Percentiles rank a stretch among this genome's conserved stretches.
Conservation (phyloP, 257 asterid species). For the Jacaranda mimosifolia region DNA sequence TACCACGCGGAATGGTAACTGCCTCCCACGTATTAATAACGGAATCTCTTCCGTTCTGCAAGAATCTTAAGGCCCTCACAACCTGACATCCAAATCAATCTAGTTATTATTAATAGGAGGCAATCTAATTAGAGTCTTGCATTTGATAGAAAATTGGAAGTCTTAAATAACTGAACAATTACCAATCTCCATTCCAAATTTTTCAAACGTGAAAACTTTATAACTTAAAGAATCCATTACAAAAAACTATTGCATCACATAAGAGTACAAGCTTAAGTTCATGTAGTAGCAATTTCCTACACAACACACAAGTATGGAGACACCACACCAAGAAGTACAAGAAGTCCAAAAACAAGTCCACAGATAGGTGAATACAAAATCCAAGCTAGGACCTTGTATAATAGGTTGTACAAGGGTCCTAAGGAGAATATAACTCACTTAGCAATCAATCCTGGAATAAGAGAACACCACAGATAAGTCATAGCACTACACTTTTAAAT, state of each 20-base stretch:
- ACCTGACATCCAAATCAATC: slow-evolving; percentile 67
- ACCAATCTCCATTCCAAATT: slow-evolving; percentile 1
- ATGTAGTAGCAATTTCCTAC: neutral
- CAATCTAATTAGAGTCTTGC: slow-evolving; percentile 1
- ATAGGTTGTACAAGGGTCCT: neutral
- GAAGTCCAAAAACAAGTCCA: slow-evolving; percentile 12
- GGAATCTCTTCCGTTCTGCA: slow-evolving; percentile 77
- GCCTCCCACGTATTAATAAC: slow-evolving; percentile 74
- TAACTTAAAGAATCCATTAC: slow-evolving; percentile 13
- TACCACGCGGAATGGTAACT: slow-evolving; percentile 93
- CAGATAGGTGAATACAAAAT: neutral
- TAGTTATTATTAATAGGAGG: slow-evolving; percentile 27
- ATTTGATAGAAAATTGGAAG: neutral
- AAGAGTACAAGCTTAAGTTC: neutral
- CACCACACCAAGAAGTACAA: slow-evolving; percentile 5
- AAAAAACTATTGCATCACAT: neutral
- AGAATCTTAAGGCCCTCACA: slow-evolving; percentile 83
- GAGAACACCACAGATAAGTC: neutral
- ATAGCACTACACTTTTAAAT: neutral
- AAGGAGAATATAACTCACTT: neutral
- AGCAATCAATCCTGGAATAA: slow-evolving; percentile 4
- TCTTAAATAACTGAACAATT: slow-evolving; percentile 1
- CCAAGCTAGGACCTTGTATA: neutral
- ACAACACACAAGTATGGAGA: neutral
- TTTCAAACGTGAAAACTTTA: neutral